A percentile compares a stretch with the other conserved stretches of the same genome.
phyloP scores from a whole-genome alignment of 768 basidiomycete species.

The Pleurotus djamor region DNA sequence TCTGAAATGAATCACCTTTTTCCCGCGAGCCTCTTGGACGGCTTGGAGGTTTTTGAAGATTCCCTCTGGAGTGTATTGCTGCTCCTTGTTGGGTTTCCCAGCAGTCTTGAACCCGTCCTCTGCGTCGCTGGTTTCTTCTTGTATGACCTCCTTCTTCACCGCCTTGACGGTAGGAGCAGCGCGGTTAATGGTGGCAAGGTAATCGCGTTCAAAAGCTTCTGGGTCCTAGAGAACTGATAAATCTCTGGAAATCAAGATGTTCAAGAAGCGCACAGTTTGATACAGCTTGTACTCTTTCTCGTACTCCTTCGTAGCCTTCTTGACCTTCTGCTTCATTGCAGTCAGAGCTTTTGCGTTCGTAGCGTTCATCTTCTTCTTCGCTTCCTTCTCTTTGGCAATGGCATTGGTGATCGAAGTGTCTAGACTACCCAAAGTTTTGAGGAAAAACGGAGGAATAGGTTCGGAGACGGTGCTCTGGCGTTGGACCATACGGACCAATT shows the following conservation, averaged over 20 bases:
- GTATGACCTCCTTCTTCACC: slow-evolving; percentile 28
- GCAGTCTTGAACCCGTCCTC: slow-evolving; percentile 86
- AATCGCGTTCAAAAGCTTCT: slow-evolving; percentile 82
- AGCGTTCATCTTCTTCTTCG: slow-evolving; percentile 96
- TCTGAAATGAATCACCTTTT: slow-evolving; percentile 61
- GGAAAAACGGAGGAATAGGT: slow-evolving; percentile 83
- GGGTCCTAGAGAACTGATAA: slow-evolving; percentile 62
- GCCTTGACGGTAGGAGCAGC: slow-evolving; percentile 25
- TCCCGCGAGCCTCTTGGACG: slow-evolving; percentile 92
- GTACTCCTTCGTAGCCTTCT: slow-evolving; percentile 87
- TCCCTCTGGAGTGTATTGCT: slow-evolving; percentile 78
- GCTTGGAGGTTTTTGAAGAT: slow-evolving; percentile 92
- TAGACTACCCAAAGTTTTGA: slow-evolving; percentile 70
- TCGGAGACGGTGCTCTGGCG: slow-evolving; percentile 84
- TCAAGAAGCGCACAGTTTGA: slow-evolving; percentile 52
- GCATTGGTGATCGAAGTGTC: slow-evolving; percentile 75
- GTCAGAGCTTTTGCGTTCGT: slow-evolving; percentile 92
- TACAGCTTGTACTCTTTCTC: slow-evolving; percentile 79
- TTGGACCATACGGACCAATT: slow-evolving; percentile 86
- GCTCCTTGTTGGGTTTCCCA: slow-evolving; percentile 83
- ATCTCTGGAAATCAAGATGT: neutral
- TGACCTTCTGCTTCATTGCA: slow-evolving; percentile 97
- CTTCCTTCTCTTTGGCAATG: slow-evolving; percentile 83
- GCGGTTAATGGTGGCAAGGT: slow-evolving; percentile 46
- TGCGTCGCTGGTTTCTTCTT: slow-evolving; percentile 37